Percentiles rank a stretch among this genome's conserved stretches.
These are phyloP conservation scores for Lyophyllum semitale DNA, from an alignment of 768 basidiomycete species.

Conservation along the genomic window DNA sequence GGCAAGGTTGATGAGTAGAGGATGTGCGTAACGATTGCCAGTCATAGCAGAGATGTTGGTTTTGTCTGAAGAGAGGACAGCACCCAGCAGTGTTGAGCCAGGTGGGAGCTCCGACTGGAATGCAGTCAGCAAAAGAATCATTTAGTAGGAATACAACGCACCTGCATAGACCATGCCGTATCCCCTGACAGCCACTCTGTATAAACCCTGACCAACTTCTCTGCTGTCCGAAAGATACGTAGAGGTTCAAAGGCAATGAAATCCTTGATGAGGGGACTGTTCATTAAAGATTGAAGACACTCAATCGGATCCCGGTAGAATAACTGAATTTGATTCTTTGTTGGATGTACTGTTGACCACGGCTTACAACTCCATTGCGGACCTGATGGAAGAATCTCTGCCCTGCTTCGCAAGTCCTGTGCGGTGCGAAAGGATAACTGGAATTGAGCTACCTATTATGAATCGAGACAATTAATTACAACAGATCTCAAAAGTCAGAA, in stretches of 20 bases:
- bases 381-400: constrained; percentile 28
- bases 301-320: constrained; percentile 29
- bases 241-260: constrained; percentile 20
- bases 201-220: constrained; percentile 15
- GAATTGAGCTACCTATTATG: constrained; percentile 10
- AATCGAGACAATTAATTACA: no score
- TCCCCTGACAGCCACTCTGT: constrained; percentile 23
- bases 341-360: constrained; percentile 16
- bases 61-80: constrained; percentile 19
- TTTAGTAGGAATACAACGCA: background rate
- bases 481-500: background rate
- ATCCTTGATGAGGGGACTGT: constrained; percentile 24
- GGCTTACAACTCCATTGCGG: constrained; percentile 23
- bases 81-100: constrained; percentile 18
- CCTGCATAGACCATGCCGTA: constrained; percentile 23
- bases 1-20: constrained; percentile 12
- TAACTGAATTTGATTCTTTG: constrained; percentile 23
- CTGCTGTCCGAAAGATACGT: constrained; percentile 12
- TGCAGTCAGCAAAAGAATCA: background rate
- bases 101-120: constrained; percentile 13
- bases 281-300: constrained; percentile 27
- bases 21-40: constrained; percentile 11
- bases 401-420: constrained; percentile 25
- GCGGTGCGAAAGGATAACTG: constrained; percentile 25
- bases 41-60: constrained; percentile 20